Percentiles rank a stretch among this genome's conserved stretches.
Evolutionary conservation across 2,329 filamentous ascomycete genomes (phyloP).

Genomic region (Laburnicola sp.): DNA sequence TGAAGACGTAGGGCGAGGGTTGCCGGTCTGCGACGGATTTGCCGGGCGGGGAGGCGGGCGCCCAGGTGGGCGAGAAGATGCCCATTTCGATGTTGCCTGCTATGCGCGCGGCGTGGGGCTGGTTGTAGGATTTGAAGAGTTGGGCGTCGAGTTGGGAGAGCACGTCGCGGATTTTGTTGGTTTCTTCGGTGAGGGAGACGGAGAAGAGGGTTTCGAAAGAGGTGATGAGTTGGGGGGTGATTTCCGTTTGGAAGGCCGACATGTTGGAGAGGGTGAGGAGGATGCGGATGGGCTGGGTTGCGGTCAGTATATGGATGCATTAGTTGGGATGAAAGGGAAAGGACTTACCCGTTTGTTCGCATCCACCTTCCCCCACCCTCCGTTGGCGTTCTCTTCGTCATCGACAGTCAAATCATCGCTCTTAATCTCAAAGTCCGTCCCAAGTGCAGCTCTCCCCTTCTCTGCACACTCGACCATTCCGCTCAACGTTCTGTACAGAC

Average conservation of each 20-base stretch:
- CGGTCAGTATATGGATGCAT: conserved; percentile 13
- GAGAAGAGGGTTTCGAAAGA: conserved; percentile 94
- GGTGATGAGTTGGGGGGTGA: conserved; percentile 84
- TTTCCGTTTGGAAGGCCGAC: conserved; percentile 75
- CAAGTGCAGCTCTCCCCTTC: conserved; percentile 65
- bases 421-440: conserved; percentile 58
- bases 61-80: conserved; percentile 72
- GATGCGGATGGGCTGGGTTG: conserved; percentile 78
- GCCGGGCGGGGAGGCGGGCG: conserved; percentile 55
- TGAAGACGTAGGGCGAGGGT: conserved; percentile 87
- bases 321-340: background rate
- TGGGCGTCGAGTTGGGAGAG: conserved; percentile 86
- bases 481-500: conserved; percentile 88
- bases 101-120: conserved; percentile 60
- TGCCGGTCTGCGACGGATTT: conserved; percentile 61
- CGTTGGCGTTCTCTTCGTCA: conserved; percentile 29
- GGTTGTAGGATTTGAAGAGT: conserved; percentile 90
- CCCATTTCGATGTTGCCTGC: conserved; percentile 72
- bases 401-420: conserved; percentile 53
- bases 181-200: conserved; percentile 91
- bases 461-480: conserved; percentile 98
- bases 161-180: conserved; percentile 87
- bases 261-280: conserved; percentile 93
- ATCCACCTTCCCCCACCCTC: conserved; percentile 39
- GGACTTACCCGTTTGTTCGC: conserved; percentile 40